Percentiles rank a stretch among this genome's conserved stretches.
Conservation (phyloP, 306 rosid genomes). For the Benincasa hispida region DNA sequence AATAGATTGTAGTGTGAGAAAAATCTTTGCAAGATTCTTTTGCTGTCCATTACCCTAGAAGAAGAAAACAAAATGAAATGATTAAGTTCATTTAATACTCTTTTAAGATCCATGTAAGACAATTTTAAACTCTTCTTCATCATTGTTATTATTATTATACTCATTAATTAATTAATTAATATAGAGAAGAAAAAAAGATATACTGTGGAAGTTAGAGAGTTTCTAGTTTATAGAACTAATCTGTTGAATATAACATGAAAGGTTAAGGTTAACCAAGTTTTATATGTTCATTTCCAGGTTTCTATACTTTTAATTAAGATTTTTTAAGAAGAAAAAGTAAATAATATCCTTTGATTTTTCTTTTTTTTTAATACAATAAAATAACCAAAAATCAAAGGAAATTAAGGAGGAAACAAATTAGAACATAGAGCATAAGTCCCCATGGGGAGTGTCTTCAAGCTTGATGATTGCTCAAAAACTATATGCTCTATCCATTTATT, state of each 20-base stretch:
- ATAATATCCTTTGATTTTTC: too few species aligned
- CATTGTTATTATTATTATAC: neutral
- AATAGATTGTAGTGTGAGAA: conserved; percentile 1
- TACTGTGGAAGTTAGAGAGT: too few species aligned
- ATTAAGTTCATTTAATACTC: conserved; percentile 4
- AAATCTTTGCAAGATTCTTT: conserved; percentile 8
- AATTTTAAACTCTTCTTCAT: conserved; percentile 4
- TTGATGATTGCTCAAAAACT: too few species aligned
- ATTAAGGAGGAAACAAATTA: too few species aligned
- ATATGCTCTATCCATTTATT: too few species aligned
- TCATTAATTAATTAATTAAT: neutral
- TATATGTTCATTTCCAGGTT: neutral
- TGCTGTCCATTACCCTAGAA: conserved; percentile 1
- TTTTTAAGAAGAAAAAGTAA: too few species aligned
- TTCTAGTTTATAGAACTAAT: too few species aligned
- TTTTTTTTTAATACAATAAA: too few species aligned
- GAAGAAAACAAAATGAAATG: conserved; percentile 1
- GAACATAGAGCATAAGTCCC: too few species aligned
- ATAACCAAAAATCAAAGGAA: too few species aligned
- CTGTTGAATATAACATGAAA: neutral
- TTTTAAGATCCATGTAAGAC: conserved; percentile 8
- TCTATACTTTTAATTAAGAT: too few species aligned
- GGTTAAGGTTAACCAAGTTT: neutral
- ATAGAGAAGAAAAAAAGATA: neutral
- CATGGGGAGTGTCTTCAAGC: too few species aligned